These are phyloP conservation scores for Fusarium humuli DNA, from an alignment of 2,329 filamentous ascomycete species.

Conservation along the genomic window DNA sequence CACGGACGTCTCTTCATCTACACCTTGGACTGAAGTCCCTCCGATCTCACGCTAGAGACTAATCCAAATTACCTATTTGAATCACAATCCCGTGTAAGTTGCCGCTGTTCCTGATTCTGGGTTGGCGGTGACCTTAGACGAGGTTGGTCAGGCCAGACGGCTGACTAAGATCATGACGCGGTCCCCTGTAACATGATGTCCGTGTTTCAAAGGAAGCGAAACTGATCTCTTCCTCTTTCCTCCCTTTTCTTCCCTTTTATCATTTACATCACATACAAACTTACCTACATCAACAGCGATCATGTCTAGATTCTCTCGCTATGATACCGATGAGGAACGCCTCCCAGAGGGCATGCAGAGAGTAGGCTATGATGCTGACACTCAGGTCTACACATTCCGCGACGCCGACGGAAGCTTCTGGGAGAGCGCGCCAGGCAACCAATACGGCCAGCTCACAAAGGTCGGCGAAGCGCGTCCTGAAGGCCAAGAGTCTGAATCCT, in stretches of 20 bases:
- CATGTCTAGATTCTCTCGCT: slow-evolving; percentile 58
- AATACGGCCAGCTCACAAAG: slow-evolving; percentile 61
- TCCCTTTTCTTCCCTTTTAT: not conserved
- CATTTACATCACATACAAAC: not conserved
- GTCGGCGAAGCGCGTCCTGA: slow-evolving; percentile 49
- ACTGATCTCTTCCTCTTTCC: slow-evolving; percentile 3
- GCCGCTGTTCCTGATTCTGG: not conserved
- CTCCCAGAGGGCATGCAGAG: slow-evolving; percentile 67
- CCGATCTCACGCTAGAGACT: not conserved
- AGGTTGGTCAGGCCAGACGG: slow-evolving; percentile 2
- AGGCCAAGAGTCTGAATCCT: slow-evolving; percentile 49
- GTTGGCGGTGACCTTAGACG: not conserved
- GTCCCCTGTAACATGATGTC: slow-evolving; percentile 28
- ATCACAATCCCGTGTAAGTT: not conserved
- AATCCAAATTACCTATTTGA: not conserved
- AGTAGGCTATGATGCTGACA: slow-evolving; percentile 68
- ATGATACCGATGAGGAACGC: slow-evolving; percentile 62
- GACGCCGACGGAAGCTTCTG: slow-evolving; percentile 62
- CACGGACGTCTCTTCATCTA: too few species aligned
- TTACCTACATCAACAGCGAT: not conserved
- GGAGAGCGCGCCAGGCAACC: slow-evolving; percentile 62
- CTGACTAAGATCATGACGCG: slow-evolving; percentile 41
- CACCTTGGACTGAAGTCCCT: not conserved
- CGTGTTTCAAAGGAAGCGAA: slow-evolving; percentile 21
- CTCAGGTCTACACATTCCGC: slow-evolving; percentile 64